These are phyloP conservation scores for Penicillium sp. DNA, from an alignment of 2,329 filamentous ascomycete genomes.

Conservation along the genomic window DNA sequence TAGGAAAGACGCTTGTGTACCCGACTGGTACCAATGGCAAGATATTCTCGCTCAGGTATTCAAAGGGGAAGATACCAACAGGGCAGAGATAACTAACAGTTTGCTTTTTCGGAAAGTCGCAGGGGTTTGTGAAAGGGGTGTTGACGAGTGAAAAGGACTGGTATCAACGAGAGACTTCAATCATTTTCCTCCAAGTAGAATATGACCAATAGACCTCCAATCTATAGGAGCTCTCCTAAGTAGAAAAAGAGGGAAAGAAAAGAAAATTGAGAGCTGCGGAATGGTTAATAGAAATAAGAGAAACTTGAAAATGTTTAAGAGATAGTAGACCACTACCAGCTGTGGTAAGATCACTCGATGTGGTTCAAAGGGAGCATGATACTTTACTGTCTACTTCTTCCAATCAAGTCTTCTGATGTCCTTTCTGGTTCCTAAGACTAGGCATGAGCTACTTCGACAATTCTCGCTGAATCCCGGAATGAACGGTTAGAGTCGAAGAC, in stretches of 20 bases:
- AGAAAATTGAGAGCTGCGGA: neutral
- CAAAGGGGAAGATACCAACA: neutral
- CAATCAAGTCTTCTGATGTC: slow-evolving; percentile 7
- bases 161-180: neutral
- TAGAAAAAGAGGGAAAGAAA: neutral
- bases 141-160: neutral
- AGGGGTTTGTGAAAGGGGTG: neutral
- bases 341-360: slow-evolving; percentile 5
- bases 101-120: neutral
- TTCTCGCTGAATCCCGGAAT: slow-evolving; percentile 12
- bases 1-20: neutral
- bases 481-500: slow-evolving; percentile 8
- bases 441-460: neutral
- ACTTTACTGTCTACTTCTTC: neutral
- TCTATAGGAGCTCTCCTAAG: neutral
- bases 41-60: neutral
- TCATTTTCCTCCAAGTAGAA: neutral
- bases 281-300: neutral
- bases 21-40: neutral
- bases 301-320: neutral
- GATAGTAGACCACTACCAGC: neutral
- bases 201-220: neutral
- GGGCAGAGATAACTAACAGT: neutral
- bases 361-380: slow-evolving; percentile 6
- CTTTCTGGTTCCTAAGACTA: neutral